Percentiles rank a stretch among this genome's conserved stretches.
These are phyloP conservation scores for Salix caprea DNA, from an alignment of 345 rosid genomes.

Conservation along the genomic window DNA sequence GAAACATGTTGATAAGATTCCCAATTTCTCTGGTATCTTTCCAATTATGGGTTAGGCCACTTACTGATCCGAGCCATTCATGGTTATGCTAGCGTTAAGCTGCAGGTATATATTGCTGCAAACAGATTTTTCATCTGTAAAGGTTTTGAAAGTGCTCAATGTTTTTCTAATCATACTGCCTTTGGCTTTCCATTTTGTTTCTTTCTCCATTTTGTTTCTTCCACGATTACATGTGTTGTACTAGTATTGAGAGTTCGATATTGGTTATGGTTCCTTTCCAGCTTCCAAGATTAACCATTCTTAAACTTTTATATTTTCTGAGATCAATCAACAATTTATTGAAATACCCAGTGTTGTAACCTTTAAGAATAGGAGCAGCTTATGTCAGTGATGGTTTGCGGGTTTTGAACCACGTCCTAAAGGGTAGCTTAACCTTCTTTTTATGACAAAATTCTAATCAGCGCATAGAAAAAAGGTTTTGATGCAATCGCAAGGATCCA, in stretches of 20 bases:
- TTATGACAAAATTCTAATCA: neutral
- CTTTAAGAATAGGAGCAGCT: neutral
- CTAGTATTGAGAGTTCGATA: neutral
- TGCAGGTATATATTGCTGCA: conserved; percentile 35
- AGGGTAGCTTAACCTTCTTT: neutral
- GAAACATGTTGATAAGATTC: conserved; percentile 81
- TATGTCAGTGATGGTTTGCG: neutral
- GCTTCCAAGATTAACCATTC: neutral
- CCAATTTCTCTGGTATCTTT: conserved; percentile 90
- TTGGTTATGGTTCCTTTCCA: neutral
- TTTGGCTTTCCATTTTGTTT: neutral
- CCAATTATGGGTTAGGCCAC: conserved; percentile 43
- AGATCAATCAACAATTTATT: neutral
- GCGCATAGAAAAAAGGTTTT: neutral
- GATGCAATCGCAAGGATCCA: neutral
- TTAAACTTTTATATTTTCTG: neutral
- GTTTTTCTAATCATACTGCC: conserved; percentile 15
- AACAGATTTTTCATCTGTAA: conserved; percentile 23
- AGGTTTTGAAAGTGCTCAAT: conserved; percentile 24
- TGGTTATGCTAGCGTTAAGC: conserved; percentile 15
- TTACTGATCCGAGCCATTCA: neutral
- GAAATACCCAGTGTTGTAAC: neutral
- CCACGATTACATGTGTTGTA: neutral
- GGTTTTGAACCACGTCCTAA: neutral
- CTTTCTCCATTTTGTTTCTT: neutral